Base-by-base conservation (phyloP, 108 stramenopile species). In the Cyclotella atomus region DNA sequence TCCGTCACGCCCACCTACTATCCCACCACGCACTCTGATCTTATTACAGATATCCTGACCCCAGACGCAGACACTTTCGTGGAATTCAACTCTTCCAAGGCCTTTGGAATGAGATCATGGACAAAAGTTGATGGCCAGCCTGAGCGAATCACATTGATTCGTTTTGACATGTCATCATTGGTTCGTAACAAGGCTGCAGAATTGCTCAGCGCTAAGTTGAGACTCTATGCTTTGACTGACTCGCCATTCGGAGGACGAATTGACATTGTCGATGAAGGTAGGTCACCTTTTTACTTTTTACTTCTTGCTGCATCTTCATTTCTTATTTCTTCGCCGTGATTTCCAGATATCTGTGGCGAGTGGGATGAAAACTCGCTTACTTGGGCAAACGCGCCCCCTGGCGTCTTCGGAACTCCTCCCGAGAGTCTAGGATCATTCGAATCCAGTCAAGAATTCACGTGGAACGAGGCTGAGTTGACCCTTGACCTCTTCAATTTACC, bases 61-160 rank as follows among this genome's bases (percentile, higher is more conserved):
- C 64, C 73, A 12, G n/a, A 32, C 2, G 73, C 73, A 0, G 73
- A 74, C 23, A 74, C 73, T n/a, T 74, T 57, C 33, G 28, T 74
- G 3, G 73, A 74, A 34, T 56, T 33, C 23, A 41, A 41, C 6
- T 41, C 52, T 10, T 5, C 30, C 16, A 23, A 57, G 20, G 15
- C 55, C 1, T 53, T 61, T 29, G 73, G 73, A 38, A 19, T 12
- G 23, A 56, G 46, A 10, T 57, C 6, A 15, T 8, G 63, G 41
- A 16, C 65, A 3, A 65, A 45, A 21, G 73, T 74, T 0, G 73
- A 74, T 45, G 73, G 73, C 0, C 15, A 64, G n/a, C 64, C 64
- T 0, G 28, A 65, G 27, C 52, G 55, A 2, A 59, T 74, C 25
- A 65, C 73, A 1, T 46, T 74, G 27, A 9, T 74, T 23, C 53